Evolutionary conservation across 495 filamentous ascomycete genomes (phyloP), one percentile per base, ranked within the genome.

Genomic region (Aspergillus ellipticus): DNA sequence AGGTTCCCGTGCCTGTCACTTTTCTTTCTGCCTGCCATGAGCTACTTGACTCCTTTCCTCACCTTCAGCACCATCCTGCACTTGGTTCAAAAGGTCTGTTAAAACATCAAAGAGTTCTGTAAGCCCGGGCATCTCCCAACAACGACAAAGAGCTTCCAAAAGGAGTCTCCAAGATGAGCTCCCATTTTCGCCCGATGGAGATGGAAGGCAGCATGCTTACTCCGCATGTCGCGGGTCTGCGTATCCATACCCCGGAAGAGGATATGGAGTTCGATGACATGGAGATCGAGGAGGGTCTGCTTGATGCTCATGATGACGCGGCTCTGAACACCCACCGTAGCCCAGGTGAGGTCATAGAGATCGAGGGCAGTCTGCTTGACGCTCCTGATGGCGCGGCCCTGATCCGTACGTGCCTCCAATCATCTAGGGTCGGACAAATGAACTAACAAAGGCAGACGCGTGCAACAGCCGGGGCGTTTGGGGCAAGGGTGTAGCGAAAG

Each of bases 391-490:
- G 67, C 7, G 67, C 76, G 35, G 68, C 67, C 11, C 54, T 81
- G 22, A 79, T 79, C 28, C 78, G 75, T 79, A 59, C 35, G 72
- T 62, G 15, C 16, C 6, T 42, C 42, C 4, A 6, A 8, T 9
- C 4, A n/a, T 42, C 43, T 2, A 24, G 15, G 35, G 6, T 19
- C 16, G 4, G 8, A 15, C 2, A 16, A 52, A 31, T 21, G 8
- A 28, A 41, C 55, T 15, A 56, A 48, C 22, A 42, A 19, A 16
- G 13, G 16, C 51, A 79, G 77, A 81, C 52, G 76, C 78, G 11
- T 79, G 77, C 61, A 81, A 79, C 62, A 64, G 64, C 24, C 59
- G 64, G 15, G 78, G 78, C 7, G 49, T 41, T 1, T 81, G 78
- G 78, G 77, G 77, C 0, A 59, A 56, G 0, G 78, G 76, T 1